Percentiles rank a stretch among this genome's conserved stretches.
phyloP scores from a whole-genome alignment of 2,329 filamentous ascomycete species.

The Plenodomus lindquistii region DNA sequence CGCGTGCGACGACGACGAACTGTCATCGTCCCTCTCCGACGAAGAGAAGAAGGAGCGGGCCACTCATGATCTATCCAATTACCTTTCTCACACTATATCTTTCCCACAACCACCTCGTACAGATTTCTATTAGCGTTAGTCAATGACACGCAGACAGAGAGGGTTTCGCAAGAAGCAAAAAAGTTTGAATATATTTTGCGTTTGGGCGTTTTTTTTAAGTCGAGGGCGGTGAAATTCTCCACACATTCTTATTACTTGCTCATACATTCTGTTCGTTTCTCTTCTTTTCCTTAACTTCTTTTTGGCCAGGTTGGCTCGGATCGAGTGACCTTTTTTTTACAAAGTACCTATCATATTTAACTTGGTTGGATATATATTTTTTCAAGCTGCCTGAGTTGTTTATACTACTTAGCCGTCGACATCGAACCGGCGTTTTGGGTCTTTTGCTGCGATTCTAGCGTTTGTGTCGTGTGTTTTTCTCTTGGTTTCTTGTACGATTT shows the following conservation, averaged over 20 bases:
- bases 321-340: not conserved
- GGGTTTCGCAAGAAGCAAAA: not conserved
- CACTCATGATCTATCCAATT: conserved; percentile 1
- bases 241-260: not conserved
- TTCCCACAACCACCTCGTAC: not conserved
- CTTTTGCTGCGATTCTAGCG: not conserved
- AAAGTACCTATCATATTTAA: not conserved
- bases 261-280: not conserved
- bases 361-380: too few species aligned
- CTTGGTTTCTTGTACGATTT: too few species aligned
- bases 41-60: not conserved
- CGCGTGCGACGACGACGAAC: not conserved
- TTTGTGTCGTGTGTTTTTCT: not conserved
- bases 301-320: not conserved
- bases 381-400: too few species aligned
- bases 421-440: not conserved
- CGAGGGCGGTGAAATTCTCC: not conserved
- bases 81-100: not conserved
- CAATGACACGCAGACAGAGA: not conserved
- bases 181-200: not conserved
- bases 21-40: not conserved
- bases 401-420: too few species aligned
- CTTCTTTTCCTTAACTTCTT: not conserved
- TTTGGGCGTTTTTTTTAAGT: not conserved
- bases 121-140: not conserved